A percentile compares a stretch with the other conserved stretches of the same genome.
Evolutionary conservation across 495 filamentous ascomycete genomes (phyloP).

Genomic region (Xanthoparmelia taractica): DNA sequence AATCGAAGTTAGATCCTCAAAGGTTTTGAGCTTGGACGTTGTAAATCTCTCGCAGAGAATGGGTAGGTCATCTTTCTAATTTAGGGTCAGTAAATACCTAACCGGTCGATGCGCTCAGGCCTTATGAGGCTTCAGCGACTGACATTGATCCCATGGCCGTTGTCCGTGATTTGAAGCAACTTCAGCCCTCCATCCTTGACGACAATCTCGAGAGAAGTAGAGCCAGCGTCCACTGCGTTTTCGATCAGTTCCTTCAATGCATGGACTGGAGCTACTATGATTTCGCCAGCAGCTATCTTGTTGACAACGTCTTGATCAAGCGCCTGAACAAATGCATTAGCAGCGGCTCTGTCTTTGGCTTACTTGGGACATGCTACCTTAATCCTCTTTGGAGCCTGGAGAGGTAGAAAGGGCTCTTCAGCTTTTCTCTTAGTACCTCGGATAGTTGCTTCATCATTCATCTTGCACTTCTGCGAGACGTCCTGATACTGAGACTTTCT

Average conservation of each 20-base stretch:
- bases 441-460: constrained; percentile 35
- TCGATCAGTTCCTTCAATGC: constrained; percentile 97
- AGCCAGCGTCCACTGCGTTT: constrained; percentile 94
- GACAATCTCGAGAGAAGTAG: constrained; percentile 82
- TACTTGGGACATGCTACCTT: constrained; percentile 36
- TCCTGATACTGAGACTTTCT: constrained; percentile 2
- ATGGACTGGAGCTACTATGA: constrained; percentile 95
- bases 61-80: constrained; percentile 76
- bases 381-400: constrained; percentile 56
- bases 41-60: constrained; percentile 97
- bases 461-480: constrained; percentile 38
- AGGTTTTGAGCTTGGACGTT: constrained; percentile 89
- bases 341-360: background rate
- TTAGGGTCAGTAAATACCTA: constrained; percentile 2
- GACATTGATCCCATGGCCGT: constrained; percentile 93
- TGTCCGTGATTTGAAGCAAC: constrained; percentile 94
- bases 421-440: constrained; percentile 60
- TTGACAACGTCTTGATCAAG: constrained; percentile 95
- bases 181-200: constrained; percentile 97
- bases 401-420: constrained; percentile 37
- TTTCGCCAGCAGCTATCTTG: constrained; percentile 99
- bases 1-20: constrained; percentile 88
- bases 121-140: constrained; percentile 25
- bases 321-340: constrained; percentile 45
- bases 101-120: background rate